These are phyloP conservation scores for Juglanconis juglandina DNA, from an alignment of 2,329 filamentous ascomycete genomes.

Conservation along the genomic window DNA sequence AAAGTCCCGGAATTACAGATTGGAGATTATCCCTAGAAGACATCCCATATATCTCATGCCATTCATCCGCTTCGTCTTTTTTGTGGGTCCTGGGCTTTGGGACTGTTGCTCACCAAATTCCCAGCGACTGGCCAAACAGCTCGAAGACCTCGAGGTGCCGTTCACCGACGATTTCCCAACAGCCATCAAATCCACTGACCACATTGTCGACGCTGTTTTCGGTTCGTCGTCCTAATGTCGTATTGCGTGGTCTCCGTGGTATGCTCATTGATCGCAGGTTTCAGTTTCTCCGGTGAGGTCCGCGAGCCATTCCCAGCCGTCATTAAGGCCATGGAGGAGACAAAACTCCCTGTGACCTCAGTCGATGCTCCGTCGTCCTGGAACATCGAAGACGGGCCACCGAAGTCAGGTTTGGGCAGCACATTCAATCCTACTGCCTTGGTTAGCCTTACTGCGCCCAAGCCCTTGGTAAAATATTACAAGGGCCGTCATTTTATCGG, in stretches of 20 bases:
- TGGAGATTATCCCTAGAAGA: constrained; percentile 2
- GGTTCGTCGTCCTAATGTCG: constrained; percentile 47
- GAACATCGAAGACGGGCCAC: constrained; percentile 86
- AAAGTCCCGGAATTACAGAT: no score
- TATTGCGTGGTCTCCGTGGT: neutral
- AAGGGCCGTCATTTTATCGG: constrained; percentile 87
- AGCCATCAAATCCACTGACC: constrained; percentile 67
- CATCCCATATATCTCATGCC: constrained; percentile 20
- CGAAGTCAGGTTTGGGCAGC: constrained; percentile 70
- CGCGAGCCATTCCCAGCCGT: constrained; percentile 87
- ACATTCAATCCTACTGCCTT: constrained; percentile 77
- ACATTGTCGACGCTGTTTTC: constrained; percentile 90
- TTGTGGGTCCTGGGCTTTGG: neutral
- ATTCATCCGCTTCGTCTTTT: constrained; percentile 6
- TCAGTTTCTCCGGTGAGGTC: constrained; percentile 88
- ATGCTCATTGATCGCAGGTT: constrained; percentile 50
- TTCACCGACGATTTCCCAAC: constrained; percentile 76
- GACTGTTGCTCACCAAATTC: constrained; percentile 28
- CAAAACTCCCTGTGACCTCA: constrained; percentile 73
- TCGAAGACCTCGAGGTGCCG: constrained; percentile 76
- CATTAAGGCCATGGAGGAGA: constrained; percentile 71
- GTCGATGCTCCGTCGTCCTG: constrained; percentile 94
- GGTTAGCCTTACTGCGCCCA: constrained; percentile 88
- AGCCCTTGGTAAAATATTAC: constrained; percentile 82
- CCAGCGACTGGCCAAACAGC: constrained; percentile 78